These are phyloP conservation scores for Solanum rostratum DNA, from an alignment of 257 asterid species.

Conservation along the genomic window DNA sequence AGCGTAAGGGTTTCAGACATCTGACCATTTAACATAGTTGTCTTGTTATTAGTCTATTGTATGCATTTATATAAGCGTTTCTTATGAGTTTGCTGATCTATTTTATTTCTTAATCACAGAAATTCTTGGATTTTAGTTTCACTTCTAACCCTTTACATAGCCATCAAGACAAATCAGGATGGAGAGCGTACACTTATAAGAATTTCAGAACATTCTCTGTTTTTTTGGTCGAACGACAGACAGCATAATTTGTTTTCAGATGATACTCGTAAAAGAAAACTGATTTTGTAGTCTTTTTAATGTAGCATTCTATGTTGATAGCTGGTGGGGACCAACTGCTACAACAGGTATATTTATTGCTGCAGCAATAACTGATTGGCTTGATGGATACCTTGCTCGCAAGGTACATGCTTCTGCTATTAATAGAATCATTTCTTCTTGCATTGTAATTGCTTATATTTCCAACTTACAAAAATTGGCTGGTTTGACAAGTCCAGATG, in stretches of 20 bases:
- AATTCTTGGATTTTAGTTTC: background rate
- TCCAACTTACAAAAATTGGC: background rate
- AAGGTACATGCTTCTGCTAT: conserved; percentile 41
- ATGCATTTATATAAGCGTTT: background rate
- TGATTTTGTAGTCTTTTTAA: conserved; percentile 2
- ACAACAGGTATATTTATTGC: conserved; percentile 73
- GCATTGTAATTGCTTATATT: background rate
- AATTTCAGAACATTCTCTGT: background rate
- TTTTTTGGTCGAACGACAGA: background rate
- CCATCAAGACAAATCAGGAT: background rate
- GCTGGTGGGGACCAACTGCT: conserved; percentile 87
- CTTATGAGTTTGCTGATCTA: background rate
- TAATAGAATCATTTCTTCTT: background rate
- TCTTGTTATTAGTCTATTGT: background rate
- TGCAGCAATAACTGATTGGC: conserved; percentile 98
- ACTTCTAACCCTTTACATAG: background rate
- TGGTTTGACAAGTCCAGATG: conserved; percentile 46
- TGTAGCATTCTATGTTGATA: conserved; percentile 72
- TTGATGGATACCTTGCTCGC: conserved; percentile 95
- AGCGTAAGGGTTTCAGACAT: background rate
- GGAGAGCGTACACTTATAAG: background rate
- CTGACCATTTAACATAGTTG: background rate
- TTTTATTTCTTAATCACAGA: background rate
- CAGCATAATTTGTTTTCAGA: background rate
- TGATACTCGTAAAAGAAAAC: background rate